Conservation (phyloP, 129 eudicot genomes). For the Heracleum sosnowskyi region DNA sequence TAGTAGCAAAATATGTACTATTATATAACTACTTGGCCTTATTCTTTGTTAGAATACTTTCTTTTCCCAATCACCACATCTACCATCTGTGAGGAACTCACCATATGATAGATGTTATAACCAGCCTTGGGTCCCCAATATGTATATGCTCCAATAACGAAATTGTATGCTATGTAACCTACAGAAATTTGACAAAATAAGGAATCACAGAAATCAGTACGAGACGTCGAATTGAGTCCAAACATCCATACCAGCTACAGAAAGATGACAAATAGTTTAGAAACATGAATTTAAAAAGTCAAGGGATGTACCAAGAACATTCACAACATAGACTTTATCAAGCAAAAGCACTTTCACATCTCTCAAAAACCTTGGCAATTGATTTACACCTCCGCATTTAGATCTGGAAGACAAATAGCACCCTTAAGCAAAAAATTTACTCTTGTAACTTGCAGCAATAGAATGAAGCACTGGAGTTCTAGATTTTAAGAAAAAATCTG, state of each 20-base stretch:
- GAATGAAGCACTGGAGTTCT: neutral
- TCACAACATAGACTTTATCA: conserved; percentile 64
- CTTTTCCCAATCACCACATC: neutral
- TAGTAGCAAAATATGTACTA: neutral
- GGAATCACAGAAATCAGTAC: conserved; percentile 4
- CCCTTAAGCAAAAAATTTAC: neutral
- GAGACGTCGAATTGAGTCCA: neutral
- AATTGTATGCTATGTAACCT: conserved; percentile 88
- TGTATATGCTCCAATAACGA: conserved; percentile 91
- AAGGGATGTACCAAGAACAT: conserved; percentile 62
- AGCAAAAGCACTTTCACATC: conserved; percentile 65
- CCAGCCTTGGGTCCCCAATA: conserved; percentile 99
- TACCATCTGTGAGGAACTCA: conserved; percentile 17
- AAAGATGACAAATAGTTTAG: conserved; percentile 1
- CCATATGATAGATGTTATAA: conserved; percentile 82
- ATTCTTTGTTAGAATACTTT: neutral
- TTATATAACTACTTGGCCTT: neutral
- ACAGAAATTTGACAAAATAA: conserved; percentile 9
- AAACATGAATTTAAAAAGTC: neutral
- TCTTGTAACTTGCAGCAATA: neutral
- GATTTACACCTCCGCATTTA: conserved; percentile 15
- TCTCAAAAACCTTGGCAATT: conserved; percentile 33
- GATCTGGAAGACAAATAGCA: conserved; percentile 36
- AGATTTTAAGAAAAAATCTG: conserved; percentile 1
- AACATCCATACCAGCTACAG: neutral